Percentiles rank a stretch among this genome's conserved stretches.
These are phyloP conservation scores for Phaseolus lunatus DNA, from an alignment of 306 rosid genomes.

Conservation along the genomic window DNA sequence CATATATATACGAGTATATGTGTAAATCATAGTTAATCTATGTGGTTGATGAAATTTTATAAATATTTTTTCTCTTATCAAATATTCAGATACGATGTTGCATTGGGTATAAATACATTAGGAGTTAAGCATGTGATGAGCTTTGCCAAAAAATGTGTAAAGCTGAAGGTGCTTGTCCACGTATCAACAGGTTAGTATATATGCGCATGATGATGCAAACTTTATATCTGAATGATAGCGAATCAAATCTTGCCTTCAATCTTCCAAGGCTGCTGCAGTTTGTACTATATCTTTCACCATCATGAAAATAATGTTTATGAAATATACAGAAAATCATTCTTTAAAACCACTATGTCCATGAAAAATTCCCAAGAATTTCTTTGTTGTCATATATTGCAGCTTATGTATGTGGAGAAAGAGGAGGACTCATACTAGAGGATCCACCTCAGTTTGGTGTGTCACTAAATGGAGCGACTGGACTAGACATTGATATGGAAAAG, in stretches of 20 bases:
- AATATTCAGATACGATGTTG: conserved; percentile 66
- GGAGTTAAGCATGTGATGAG: conserved; percentile 64
- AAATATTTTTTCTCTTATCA: too few relatives aligned
- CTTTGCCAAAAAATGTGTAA: conserved; percentile 70
- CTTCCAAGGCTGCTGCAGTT: too few relatives aligned
- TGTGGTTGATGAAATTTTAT: background rate
- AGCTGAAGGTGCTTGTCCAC: conserved; percentile 61
- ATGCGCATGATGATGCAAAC: background rate
- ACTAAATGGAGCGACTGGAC: conserved; percentile 58
- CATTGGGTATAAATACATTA: conserved; percentile 66
- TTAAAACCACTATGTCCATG: background rate
- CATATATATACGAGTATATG: too few relatives aligned
- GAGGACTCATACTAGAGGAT: conserved; percentile 63
- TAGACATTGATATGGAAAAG: conserved; percentile 61
- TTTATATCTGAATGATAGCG: background rate
- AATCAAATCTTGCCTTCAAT: too few relatives aligned
- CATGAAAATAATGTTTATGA: too few relatives aligned
- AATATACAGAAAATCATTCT: too few relatives aligned
- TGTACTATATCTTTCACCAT: too few relatives aligned
- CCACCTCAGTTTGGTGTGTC: conserved; percentile 62
- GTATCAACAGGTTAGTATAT: conserved; percentile 73
- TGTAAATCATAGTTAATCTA: background rate
- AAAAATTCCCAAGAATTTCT: background rate
- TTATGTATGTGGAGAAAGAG: conserved; percentile 75
- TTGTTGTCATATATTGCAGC: conserved; percentile 45